Evolutionary conservation across 139 green algal species (phyloP), one percentile per base, ranked within the genome.

Genomic region (Desmodesmus armatus): DNA sequence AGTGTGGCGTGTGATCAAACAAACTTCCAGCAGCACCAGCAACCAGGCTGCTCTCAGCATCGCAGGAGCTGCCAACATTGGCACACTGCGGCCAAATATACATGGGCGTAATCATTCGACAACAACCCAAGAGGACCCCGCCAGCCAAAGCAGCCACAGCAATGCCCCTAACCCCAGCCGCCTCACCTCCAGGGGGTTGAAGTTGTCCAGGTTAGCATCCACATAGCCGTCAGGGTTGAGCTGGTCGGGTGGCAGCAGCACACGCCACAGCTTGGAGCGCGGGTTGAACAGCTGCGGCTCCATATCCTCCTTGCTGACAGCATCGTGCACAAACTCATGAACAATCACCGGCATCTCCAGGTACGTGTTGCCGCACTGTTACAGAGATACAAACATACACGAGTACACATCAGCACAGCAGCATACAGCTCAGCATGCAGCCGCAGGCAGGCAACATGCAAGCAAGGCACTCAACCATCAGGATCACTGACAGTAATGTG

Each of bases 321-420:
- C 51, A 11, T 35, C 40, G 0, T 73, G 37, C 23, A 49, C 73
- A 27, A 97, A 90, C 89, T 98, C 95, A 58, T 96, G 89, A 25
- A 98, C 87, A n/a, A 98, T 37, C 27, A 97, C 87, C 0, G 90
- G 94, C 87, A 96, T 92, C 62, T 93, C 87, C 47, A 97, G 58
- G 76, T 92, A 96, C 2, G 95, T 98, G 37, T 94, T 88, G 3
- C 91, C 96, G 31, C 96, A 78, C 67, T 87, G 78, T 60, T 71
- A 27, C 3, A 49, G 29, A 47, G 58, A 67, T n/a, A n/a, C n/a
- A n/a, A n/a, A n/a, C n/a, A n/a, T n/a, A n/a, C n/a, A n/a, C n/a
- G n/a, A n/a, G n/a, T n/a, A n/a, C n/a, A 31, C 58, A 67, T n/a
- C 6, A 39, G 69, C n/a, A 58, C 25, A 67, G 40, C 40, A 78